Conservation (phyloP, 1,284 basidiomycete genomes). For the Rhodotorula sp. region DNA sequence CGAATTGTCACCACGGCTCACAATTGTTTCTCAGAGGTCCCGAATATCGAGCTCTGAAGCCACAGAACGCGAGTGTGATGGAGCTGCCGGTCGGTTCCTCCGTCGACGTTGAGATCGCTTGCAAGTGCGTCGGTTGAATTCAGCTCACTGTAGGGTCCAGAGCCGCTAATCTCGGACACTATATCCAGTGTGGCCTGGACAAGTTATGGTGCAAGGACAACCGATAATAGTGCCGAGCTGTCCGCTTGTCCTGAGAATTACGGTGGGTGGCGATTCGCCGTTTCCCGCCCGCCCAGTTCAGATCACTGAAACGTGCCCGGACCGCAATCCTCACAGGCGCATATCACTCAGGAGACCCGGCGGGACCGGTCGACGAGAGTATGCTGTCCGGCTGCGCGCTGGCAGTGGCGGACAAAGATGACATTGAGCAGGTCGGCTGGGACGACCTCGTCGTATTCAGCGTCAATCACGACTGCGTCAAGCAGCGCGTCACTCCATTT, state of each 20-base stretch:
- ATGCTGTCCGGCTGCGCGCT: constrained; percentile 35
- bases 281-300: not conserved
- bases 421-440: constrained; percentile 18
- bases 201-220: constrained; percentile 16
- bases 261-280: constrained; percentile 1
- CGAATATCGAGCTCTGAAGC: constrained; percentile 6
- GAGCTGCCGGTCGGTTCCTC: constrained; percentile 31
- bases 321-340: constrained; percentile 5
- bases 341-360: constrained; percentile 31
- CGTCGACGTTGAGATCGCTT: constrained; percentile 34
- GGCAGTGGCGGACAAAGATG: constrained; percentile 33
- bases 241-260: constrained; percentile 37
- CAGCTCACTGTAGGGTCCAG: too few species aligned
- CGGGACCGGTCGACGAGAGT: constrained; percentile 11
- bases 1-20: too few species aligned
- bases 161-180: not conserved
- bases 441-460: constrained; percentile 25
- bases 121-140: constrained; percentile 1
- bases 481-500: constrained; percentile 12
- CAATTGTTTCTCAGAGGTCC: constrained; percentile 10
- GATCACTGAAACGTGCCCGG: rapidly evolving
- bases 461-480: constrained; percentile 16
- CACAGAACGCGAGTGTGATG: constrained; percentile 17
- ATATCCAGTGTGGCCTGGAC: constrained; percentile 33
- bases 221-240: not conserved